These are phyloP conservation scores for Biancaea sappan DNA, from an alignment of 306 rosid genomes.

Conservation along the genomic window DNA sequence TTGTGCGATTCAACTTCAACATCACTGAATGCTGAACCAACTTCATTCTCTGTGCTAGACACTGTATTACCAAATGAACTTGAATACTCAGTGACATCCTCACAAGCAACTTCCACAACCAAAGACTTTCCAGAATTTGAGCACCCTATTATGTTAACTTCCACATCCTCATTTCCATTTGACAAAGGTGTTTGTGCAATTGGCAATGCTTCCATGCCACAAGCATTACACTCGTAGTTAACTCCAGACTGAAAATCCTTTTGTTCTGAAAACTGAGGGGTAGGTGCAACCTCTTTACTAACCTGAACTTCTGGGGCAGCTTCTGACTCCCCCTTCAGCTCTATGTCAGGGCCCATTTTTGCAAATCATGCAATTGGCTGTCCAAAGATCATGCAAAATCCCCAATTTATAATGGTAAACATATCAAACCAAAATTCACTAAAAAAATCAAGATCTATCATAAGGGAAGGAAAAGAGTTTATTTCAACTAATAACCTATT, in stretches of 20 bases:
- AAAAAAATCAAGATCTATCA: constrained; percentile 4
- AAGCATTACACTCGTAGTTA: constrained; percentile 34
- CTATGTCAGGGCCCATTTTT: constrained; percentile 60
- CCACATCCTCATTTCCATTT: constrained; percentile 47
- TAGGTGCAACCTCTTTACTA: constrained; percentile 42
- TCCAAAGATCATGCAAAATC: constrained; percentile 25
- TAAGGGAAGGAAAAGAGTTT: neutral
- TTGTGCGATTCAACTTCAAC: constrained; percentile 60
- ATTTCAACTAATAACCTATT: neutral
- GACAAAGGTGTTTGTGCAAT: constrained; percentile 31
- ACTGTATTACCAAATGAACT: constrained; percentile 78
- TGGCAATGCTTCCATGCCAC: constrained; percentile 31
- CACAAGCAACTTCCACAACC: constrained; percentile 43
- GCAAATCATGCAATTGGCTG: constrained; percentile 34
- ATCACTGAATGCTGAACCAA: constrained; percentile 41
- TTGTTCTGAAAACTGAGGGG: constrained; percentile 25
- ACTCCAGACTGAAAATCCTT: constrained; percentile 40
- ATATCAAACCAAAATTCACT: constrained; percentile 2
- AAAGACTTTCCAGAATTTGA: constrained; percentile 32
- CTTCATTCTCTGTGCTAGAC: constrained; percentile 50
- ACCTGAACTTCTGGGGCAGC: constrained; percentile 38
- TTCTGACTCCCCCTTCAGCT: constrained; percentile 43
- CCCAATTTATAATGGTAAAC: constrained; percentile 1
- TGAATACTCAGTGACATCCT: constrained; percentile 54
- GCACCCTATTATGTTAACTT: constrained; percentile 56